phyloP scores from a whole-genome alignment of 164 flowering plant genomes.

The Pachysandra terminalis region DNA sequence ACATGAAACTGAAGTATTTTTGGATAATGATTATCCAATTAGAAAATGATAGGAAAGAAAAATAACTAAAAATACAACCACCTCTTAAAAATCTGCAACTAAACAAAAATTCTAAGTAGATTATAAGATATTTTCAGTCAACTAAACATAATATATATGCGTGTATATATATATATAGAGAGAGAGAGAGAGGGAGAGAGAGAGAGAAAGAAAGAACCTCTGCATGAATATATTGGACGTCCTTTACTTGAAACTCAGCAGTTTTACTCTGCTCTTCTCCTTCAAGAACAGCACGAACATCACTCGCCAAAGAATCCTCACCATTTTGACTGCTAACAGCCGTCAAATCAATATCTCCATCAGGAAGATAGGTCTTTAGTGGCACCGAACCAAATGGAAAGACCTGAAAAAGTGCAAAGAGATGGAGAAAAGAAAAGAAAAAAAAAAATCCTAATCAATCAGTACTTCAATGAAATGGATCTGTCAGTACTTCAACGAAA shows the following conservation, averaged over 20 bases:
- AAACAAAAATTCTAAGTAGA: too few species aligned
- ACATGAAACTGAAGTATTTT: too few species aligned
- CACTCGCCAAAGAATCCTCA: constrained; percentile 62
- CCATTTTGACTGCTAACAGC: constrained; percentile 44
- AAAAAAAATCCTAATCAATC: not conserved
- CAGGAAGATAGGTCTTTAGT: constrained; percentile 90
- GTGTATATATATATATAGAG: too few species aligned
- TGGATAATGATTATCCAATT: too few species aligned
- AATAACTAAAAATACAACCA: too few species aligned
- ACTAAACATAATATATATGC: too few species aligned
- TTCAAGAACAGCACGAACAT: constrained; percentile 59
- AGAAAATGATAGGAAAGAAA: too few species aligned
- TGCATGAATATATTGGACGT: constrained; percentile 75
- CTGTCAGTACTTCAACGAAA: not conserved
- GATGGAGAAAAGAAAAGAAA: not conserved
- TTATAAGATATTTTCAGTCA: too few species aligned
- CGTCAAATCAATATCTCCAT: constrained; percentile 96
- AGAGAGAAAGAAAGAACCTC: constrained; percentile 49
- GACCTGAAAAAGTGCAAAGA: constrained; percentile 44
- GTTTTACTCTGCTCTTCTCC: constrained; percentile 49
- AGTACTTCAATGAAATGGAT: not conserved
- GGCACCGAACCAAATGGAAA: constrained; percentile 94
- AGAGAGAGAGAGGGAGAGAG: not conserved
- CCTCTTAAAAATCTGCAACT: too few species aligned
- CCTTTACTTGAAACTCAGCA: constrained; percentile 75